These are phyloP conservation scores for Talaromyces sp. DNA, from an alignment of 2,329 filamentous ascomycete genomes.

Conservation along the genomic window DNA sequence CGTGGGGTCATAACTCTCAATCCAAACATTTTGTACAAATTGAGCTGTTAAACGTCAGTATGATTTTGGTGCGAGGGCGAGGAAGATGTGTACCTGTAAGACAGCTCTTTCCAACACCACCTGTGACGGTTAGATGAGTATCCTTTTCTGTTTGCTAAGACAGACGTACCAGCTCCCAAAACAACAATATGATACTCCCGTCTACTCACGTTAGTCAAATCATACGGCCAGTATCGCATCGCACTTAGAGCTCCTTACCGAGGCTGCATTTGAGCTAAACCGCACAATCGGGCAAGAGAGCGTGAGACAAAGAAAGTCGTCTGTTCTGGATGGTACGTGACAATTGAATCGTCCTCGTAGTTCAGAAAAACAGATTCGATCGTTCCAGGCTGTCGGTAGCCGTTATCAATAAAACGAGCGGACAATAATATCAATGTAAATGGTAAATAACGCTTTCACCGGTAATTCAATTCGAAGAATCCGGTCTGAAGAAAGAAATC, in stretches of 20 bases:
- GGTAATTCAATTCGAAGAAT: background rate
- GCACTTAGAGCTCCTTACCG: conserved; percentile 7
- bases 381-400: background rate
- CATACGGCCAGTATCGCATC: background rate
- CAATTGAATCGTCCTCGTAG: background rate
- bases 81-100: conserved; percentile 65
- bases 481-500: background rate
- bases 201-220: conserved; percentile 37
- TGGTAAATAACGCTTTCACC: background rate
- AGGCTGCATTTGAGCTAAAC: conserved; percentile 10
- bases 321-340: background rate
- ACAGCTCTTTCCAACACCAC: conserved; percentile 89
- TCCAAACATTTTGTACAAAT: conserved; percentile 92
- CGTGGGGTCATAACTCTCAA: conserved; percentile 84
- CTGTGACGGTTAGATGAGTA: conserved; percentile 42
- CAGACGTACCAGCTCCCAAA: conserved; percentile 65
- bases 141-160: background rate
- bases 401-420: background rate
- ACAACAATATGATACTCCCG: conserved; percentile 81
- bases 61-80: background rate
- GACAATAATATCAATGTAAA: background rate
- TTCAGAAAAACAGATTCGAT: background rate
- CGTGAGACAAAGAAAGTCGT: background rate
- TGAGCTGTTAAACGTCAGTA: conserved; percentile 57
- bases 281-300: background rate